These are phyloP conservation scores for Marchantia paleacea DNA, from an alignment of 225 moss, liverwort and hornwort genomes.

Conservation along the genomic window DNA sequence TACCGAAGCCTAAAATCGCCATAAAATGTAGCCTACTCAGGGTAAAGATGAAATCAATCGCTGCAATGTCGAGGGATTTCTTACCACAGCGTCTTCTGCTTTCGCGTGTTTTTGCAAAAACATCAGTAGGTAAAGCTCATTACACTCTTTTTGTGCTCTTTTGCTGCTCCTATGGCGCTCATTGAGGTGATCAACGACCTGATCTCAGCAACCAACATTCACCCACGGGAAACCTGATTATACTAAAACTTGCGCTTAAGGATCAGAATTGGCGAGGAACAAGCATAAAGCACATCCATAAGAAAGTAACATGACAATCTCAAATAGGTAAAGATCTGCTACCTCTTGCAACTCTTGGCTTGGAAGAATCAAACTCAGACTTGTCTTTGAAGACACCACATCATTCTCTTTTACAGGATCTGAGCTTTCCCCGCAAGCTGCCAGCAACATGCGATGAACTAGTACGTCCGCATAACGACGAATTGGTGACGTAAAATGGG, in stretches of 20 bases:
- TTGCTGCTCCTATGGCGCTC: conserved; percentile 45
- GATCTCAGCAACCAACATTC: not conserved
- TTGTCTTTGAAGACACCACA: conserved; percentile 12
- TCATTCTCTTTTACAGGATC: conserved; percentile 1
- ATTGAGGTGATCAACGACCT: conserved; percentile 44
- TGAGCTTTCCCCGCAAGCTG: conserved; percentile 30
- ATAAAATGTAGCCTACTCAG: not conserved
- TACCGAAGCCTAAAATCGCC: not conserved
- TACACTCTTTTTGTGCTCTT: conserved; percentile 49
- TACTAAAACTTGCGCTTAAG: too few species aligned
- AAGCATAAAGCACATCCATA: not conserved
- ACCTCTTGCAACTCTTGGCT: conserved; percentile 46
- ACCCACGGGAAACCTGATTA: too few species aligned
- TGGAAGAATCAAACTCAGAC: conserved; percentile 18
- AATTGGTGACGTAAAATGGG: conserved; percentile 54
- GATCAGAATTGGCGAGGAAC: too few species aligned
- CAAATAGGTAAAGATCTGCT: not conserved
- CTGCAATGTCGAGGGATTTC: not conserved
- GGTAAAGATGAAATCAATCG: not conserved
- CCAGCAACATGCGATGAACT: conserved; percentile 54
- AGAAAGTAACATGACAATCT: not conserved
- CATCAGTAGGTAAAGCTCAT: conserved; percentile 50
- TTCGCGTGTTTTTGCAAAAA: conserved; percentile 49
- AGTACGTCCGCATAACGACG: conserved; percentile 48
- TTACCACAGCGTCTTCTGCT: conserved; percentile 51